Percentiles rank a stretch among this genome's conserved stretches.
Evolutionary conservation across 2,329 filamentous ascomycete species (phyloP).

Genomic region (Exutisphaerella laricina): DNA sequence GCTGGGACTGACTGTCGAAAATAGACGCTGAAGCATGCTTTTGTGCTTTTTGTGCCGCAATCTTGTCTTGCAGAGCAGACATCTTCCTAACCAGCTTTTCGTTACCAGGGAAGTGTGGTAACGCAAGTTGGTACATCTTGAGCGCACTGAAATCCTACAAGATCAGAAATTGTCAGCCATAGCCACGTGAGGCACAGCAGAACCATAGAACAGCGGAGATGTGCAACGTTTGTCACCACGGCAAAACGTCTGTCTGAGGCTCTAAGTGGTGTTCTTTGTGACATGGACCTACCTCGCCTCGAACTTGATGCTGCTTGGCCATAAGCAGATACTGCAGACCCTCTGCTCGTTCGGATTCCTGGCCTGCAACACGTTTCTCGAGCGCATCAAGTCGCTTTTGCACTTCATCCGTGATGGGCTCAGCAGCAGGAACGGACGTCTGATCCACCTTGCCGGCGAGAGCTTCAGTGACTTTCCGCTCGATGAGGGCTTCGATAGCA

Average conservation of each 20-base stretch:
- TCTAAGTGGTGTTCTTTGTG: no score
- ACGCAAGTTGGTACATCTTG: slow-evolving; percentile 77
- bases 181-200: no score
- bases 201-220: no score
- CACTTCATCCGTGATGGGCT: slow-evolving; percentile 64
- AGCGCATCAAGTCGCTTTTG: slow-evolving; percentile 76
- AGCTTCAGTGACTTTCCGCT: slow-evolving; percentile 85
- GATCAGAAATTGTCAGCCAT: no score
- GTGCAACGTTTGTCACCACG: no score
- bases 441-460: slow-evolving; percentile 63
- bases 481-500: slow-evolving; percentile 84
- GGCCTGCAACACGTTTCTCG: slow-evolving; percentile 73
- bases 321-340: slow-evolving; percentile 82
- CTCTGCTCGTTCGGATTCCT: slow-evolving; percentile 70
- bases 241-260: no score
- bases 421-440: slow-evolving; percentile 15
- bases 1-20: slow-evolving; percentile 6
- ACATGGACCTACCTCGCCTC: slow-evolving; percentile 72
- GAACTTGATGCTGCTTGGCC: slow-evolving; percentile 82
- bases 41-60: slow-evolving; percentile 39
- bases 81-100: slow-evolving; percentile 63
- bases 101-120: slow-evolving; percentile 81
- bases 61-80: slow-evolving; percentile 46
- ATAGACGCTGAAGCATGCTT: slow-evolving; percentile 5
- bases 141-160: no score